These are phyloP conservation scores for Pythium rhizo-oryzae DNA, from an alignment of 352 stramenopile species.

Conservation along the genomic window DNA sequence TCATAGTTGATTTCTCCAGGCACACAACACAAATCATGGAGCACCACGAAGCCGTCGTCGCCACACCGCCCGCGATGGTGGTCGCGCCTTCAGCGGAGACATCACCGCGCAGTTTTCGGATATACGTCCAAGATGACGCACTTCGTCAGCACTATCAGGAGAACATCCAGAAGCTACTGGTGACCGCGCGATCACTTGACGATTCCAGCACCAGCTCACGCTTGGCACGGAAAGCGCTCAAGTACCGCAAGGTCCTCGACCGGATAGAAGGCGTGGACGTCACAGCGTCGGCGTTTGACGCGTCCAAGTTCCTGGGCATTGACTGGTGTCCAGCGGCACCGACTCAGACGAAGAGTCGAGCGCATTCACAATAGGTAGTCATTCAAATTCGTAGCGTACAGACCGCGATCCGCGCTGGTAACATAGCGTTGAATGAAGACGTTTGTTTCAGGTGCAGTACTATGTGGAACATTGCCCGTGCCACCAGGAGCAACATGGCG, in stretches of 20 bases:
- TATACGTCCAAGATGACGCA: conserved; percentile 26
- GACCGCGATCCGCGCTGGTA: no score
- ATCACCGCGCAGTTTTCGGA: conserved; percentile 17
- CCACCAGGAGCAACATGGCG: no score
- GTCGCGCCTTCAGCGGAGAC: not conserved
- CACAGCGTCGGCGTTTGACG: conserved; percentile 47
- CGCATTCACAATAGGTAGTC: not conserved
- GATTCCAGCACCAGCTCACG: conserved; percentile 34
- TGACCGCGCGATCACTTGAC: not conserved
- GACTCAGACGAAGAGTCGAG: conserved; percentile 11
- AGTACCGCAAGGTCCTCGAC: conserved; percentile 44
- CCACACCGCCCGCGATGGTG: no score
- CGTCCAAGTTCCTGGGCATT: conserved; percentile 52
- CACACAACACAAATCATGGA: no score
- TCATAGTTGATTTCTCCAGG: no score
- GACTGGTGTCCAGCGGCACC: conserved; percentile 44
- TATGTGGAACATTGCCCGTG: no score
- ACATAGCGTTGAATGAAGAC: no score
- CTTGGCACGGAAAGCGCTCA: conserved; percentile 46
- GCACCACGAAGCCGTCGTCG: no score
- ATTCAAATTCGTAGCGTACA: not conserved
- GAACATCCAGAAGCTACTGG: conserved; percentile 15
- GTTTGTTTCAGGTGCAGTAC: no score
- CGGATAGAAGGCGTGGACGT: conserved; percentile 46
- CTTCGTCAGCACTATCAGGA: conserved; percentile 15